A percentile compares a stretch with the other conserved stretches of the same genome.
Evolutionary conservation across 768 basidiomycete genomes (phyloP).

Genomic region (Leccinum obscurum): DNA sequence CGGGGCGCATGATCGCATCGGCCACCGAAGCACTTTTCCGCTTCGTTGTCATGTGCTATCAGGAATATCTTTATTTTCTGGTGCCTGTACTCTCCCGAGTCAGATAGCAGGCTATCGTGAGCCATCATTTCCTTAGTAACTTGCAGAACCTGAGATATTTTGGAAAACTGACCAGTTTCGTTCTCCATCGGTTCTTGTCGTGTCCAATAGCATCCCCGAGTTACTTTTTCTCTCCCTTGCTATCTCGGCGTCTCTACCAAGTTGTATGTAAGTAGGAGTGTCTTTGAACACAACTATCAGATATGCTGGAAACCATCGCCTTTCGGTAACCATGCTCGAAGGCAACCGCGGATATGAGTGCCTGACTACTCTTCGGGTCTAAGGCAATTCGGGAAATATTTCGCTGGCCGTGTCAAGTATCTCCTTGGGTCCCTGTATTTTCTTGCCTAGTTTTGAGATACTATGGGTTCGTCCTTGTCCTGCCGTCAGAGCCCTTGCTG

Average conservation of each 20-base stretch:
- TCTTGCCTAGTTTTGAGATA: not conserved
- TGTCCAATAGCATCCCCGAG: not conserved
- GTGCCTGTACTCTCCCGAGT: not conserved
- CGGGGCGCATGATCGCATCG: not conserved
- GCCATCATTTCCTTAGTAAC: conserved; percentile 4
- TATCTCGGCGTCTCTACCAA: not conserved
- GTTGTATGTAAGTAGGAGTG: not conserved
- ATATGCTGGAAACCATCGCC: not conserved
- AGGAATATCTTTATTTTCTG: not conserved
- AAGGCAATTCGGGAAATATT: not conserved
- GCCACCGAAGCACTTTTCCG: conserved; percentile 8
- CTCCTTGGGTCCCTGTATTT: not conserved
- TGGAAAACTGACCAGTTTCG: not conserved
- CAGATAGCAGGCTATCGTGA: not conserved
- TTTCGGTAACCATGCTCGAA: not conserved
- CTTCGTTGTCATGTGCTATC: not conserved
- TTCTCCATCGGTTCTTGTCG: not conserved
- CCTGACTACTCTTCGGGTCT: not conserved
- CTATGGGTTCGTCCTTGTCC: not conserved
- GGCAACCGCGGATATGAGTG: not conserved
- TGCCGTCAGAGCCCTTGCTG: not conserved
- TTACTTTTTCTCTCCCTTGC: not conserved
- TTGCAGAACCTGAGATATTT: conserved; percentile 12
- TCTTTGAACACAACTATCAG: not conserved
- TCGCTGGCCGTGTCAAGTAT: not conserved